phyloP scores from a whole-genome alignment of 2,329 filamentous ascomycete genomes.

The Drechslerella coelobrocha region DNA sequence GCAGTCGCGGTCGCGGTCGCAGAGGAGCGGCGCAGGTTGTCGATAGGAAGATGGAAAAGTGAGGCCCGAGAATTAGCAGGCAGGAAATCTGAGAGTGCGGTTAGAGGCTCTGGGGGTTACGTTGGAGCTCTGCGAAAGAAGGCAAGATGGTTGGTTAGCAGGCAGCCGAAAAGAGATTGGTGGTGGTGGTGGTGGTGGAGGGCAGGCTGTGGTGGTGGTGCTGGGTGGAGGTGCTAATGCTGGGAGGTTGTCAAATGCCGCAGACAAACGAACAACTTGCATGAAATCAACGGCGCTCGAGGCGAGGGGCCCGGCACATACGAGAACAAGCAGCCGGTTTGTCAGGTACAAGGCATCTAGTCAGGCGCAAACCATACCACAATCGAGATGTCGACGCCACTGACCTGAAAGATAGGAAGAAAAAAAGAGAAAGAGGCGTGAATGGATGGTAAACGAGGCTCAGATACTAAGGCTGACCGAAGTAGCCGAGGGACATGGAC shows the following conservation, averaged over 20 bases:
- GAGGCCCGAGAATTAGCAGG: slow-evolving; percentile 25
- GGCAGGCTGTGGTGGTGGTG: slow-evolving; percentile 12
- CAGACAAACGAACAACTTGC: slow-evolving; percentile 51
- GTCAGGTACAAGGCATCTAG: slow-evolving; percentile 24
- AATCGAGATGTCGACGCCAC: background rate
- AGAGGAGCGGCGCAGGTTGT: background rate
- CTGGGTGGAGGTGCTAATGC: slow-evolving; percentile 3
- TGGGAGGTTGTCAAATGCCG: slow-evolving; percentile 44
- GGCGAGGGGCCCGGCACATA: slow-evolving; percentile 25
- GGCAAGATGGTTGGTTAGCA: slow-evolving; percentile 50
- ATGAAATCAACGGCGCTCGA: slow-evolving; percentile 32
- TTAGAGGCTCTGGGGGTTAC: slow-evolving; percentile 49
- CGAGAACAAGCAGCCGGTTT: slow-evolving; percentile 27
- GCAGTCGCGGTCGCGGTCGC: slow-evolving; percentile 23
- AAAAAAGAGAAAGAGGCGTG: slow-evolving; percentile 8
- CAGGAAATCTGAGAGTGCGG: slow-evolving; percentile 37
- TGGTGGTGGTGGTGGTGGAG: slow-evolving; percentile 15
- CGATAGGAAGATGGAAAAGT: slow-evolving; percentile 20
- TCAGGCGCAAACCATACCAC: background rate
- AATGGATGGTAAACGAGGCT: slow-evolving; percentile 31
- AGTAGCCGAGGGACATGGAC: too few species aligned
- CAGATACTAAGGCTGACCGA: slow-evolving; percentile 37
- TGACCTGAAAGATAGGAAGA: slow-evolving; percentile 6
- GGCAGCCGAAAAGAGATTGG: slow-evolving; percentile 50
- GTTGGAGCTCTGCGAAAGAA: slow-evolving; percentile 50